Percentiles rank a stretch among this genome's conserved stretches.
These are phyloP conservation scores for Malus asiatica DNA, from an alignment of 306 rosid genomes.

Conservation along the genomic window DNA sequence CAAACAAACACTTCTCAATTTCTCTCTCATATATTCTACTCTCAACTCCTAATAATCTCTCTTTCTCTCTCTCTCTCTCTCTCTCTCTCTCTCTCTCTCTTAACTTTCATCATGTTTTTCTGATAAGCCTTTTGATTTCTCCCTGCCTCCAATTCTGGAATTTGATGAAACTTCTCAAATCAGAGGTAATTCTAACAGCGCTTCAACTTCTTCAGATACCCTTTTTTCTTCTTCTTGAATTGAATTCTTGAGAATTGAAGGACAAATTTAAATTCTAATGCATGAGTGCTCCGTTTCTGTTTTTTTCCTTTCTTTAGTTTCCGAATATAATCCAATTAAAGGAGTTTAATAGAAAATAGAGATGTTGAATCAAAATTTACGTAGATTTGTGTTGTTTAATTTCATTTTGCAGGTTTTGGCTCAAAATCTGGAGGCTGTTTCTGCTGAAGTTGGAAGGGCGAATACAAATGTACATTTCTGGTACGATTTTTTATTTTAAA, in stretches of 20 bases:
- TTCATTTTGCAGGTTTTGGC: neutral
- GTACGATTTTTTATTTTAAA: neutral
- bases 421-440: neutral
- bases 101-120: constrained; percentile 15
- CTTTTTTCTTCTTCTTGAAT: too few species aligned
- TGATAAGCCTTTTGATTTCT: constrained; percentile 11
- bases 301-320: neutral
- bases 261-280: neutral
- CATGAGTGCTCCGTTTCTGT: neutral
- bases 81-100: neutral
- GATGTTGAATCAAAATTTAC: neutral
- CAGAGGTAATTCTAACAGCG: constrained; percentile 18
- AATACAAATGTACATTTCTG: neutral
- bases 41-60: neutral
- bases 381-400: neutral
- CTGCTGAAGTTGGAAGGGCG: neutral
- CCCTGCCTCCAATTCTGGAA: constrained; percentile 1
- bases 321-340: neutral
- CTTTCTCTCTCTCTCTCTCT: neutral
- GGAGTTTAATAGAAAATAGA: neutral
- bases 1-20: neutral
- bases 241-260: neutral
- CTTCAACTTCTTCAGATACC: too few species aligned
- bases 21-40: neutral
- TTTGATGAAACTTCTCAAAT: neutral